Evolutionary conservation across 768 basidiomycete genomes (phyloP).

Genomic region (Rhizopogon roseolus): DNA sequence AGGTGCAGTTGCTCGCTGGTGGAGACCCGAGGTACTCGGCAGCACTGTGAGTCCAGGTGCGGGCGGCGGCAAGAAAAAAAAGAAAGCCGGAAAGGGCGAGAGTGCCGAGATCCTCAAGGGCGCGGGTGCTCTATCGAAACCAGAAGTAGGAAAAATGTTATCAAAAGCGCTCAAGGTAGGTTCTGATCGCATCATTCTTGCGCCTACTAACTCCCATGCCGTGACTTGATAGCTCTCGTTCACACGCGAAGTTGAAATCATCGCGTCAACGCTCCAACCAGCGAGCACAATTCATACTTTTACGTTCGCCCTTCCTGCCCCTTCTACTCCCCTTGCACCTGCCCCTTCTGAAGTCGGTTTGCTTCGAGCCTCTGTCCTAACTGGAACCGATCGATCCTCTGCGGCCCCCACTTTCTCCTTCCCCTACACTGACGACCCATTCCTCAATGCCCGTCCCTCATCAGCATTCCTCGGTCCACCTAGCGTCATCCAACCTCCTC

Average conservation of each 20-base stretch:
- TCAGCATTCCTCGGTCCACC: conserved; percentile 78
- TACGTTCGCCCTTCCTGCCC: conserved; percentile 79
- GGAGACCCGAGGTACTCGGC: conserved; percentile 88
- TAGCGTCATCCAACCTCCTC: conserved; percentile 45
- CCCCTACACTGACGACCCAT: conserved; percentile 73
- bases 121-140: conserved; percentile 76
- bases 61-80: conserved; percentile 72
- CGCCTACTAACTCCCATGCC: neutral
- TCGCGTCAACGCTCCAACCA: conserved; percentile 92
- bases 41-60: conserved; percentile 83
- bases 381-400: conserved; percentile 57
- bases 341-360: conserved; percentile 56
- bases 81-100: conserved; percentile 56
- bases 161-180: conserved; percentile 85
- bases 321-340: conserved; percentile 71
- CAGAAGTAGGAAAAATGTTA: conserved; percentile 86
- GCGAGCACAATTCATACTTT: conserved; percentile 91
- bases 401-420: conserved; percentile 63
- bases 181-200: neutral
- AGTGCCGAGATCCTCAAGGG: conserved; percentile 57
- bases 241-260: conserved; percentile 88
- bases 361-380: conserved; percentile 71
- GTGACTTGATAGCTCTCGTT: conserved; percentile 65
- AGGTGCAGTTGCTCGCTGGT: conserved; percentile 84
- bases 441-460: conserved; percentile 62